A percentile compares a stretch with the other conserved stretches of the same genome.
Conservation (phyloP, 1,139 yeast species). For the Citeromyces hawaiiensis region DNA sequence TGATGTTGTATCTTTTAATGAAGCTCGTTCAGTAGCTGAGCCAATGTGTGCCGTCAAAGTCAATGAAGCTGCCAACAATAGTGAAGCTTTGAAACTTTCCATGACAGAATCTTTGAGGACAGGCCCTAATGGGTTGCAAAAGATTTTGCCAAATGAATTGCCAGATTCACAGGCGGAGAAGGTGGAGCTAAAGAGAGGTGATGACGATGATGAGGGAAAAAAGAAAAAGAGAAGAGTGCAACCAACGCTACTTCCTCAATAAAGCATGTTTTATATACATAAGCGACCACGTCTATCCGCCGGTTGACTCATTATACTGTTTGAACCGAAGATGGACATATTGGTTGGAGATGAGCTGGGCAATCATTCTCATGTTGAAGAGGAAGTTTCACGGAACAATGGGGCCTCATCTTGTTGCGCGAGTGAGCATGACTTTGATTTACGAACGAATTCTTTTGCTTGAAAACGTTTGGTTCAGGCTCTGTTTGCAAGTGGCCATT, state of each 20-base stretch:
- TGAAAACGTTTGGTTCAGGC: no score
- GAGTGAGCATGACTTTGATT: no score
- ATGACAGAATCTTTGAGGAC: not conserved
- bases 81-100: not conserved
- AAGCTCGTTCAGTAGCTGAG: not conserved
- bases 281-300: no score
- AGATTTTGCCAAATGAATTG: not conserved
- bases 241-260: constrained; percentile 23
- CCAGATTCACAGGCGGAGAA: not conserved
- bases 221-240: constrained; percentile 29
- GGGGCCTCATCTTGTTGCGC: no score
- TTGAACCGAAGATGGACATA: no score
- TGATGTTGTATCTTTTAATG: constrained; percentile 7
- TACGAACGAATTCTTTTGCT: no score
- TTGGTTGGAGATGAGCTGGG: no score
- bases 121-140: not conserved
- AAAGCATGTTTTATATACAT: not conserved
- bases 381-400: no score
- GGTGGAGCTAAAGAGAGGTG: not conserved
- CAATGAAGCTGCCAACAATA: not conserved
- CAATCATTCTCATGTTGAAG: no score
- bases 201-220: constrained; percentile 5
- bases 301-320: no score
- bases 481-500: no score
- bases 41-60: not conserved